Base-by-base conservation (phyloP, 2,329 filamentous ascomycete species). In the Elsinoe australis region DNA sequence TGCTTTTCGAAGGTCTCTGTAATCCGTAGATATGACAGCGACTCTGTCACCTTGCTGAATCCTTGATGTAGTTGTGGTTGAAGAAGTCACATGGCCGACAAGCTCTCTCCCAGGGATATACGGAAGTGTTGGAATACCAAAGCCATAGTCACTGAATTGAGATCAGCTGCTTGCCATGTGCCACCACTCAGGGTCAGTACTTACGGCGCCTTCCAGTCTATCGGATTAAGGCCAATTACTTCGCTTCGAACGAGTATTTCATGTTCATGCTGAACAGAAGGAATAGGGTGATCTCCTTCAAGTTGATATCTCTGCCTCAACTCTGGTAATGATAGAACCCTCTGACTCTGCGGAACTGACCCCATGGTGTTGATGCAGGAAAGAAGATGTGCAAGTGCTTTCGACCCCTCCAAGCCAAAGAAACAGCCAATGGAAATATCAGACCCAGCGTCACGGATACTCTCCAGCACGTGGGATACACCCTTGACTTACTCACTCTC, bases 171-270 rank as follows among this genome's bases (percentile, higher is more conserved):
- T 26, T 9, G 18, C 4, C 2, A 17, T 18, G 39, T 2, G 26
- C 19, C 19, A 34, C 33, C 12, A 35, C 32, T 15, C 10, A 17
- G 14, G 33, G 7, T 15, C 4, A 5, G 15, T 8, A 70, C 77
- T 56, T 67, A 84, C 81, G 82, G 79, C 51, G 79, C 75, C 67
- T 85, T 85, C 79, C 79, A 85, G 60, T 86, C 85, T 49, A 88
- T 83, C 0, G 85, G 85, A 56, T 88, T 88, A 29, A 88, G 65
- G 0, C 84, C 83, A 55, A 86, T 80, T 9, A 76, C 76, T 29
- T 74, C 67, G 1, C 79, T 69, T 58, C 75, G 75, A n/a, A 86
- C 73, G 4, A 86, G 65, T 4, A 85, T 64, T 56, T 86, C 79
- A 34, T 67, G 66, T 44, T 69, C 62, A 8, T 36, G 8, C 18